Evolutionary conservation across 768 basidiomycete genomes (phyloP).

Genomic region (Albatrellus ellisii): DNA sequence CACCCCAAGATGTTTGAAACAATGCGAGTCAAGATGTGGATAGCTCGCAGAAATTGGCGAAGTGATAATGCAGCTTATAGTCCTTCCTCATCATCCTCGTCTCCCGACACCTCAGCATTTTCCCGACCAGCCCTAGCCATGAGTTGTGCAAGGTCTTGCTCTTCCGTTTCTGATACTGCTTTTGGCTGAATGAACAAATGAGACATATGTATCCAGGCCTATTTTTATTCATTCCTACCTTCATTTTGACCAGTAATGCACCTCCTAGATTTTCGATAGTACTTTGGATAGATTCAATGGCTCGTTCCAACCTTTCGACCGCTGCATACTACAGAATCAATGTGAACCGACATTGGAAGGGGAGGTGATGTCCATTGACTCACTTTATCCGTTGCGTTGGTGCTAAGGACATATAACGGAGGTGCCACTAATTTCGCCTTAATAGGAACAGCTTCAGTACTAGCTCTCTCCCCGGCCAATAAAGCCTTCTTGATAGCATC

Average conservation of each 20-base stretch:
- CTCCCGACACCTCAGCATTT: slow-evolving; percentile 93
- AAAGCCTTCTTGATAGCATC: slow-evolving; percentile 93
- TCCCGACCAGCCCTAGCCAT: slow-evolving; percentile 92
- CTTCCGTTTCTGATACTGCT: slow-evolving; percentile 94
- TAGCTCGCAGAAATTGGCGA: too few relatives aligned
- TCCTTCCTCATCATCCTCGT: slow-evolving; percentile 62
- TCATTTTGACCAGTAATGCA: slow-evolving; percentile 89
- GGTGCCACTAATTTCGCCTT: slow-evolving; percentile 96
- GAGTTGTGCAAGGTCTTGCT: slow-evolving; percentile 91
- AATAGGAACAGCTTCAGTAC: slow-evolving; percentile 86
- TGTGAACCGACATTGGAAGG: neutral
- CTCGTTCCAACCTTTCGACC: slow-evolving; percentile 86
- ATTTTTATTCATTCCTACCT: slow-evolving; percentile 33
- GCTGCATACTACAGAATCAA: slow-evolving; percentile 51
- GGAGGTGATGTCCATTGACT: slow-evolving; percentile 11
- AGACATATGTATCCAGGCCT: neutral
- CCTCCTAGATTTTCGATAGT: slow-evolving; percentile 82
- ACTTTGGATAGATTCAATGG: slow-evolving; percentile 80
- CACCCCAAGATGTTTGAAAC: neutral
- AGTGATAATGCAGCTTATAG: too few relatives aligned
- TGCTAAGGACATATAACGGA: slow-evolving; percentile 89
- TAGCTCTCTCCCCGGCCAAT: slow-evolving; percentile 76
- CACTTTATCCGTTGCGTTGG: slow-evolving; percentile 94
- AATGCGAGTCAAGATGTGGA: neutral
- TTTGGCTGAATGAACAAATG: slow-evolving; percentile 53